Evolutionary conservation across 495 filamentous ascomycete species (phyloP), one percentile per base, ranked within the genome.

Genomic region (Apiosordaria backusii): DNA sequence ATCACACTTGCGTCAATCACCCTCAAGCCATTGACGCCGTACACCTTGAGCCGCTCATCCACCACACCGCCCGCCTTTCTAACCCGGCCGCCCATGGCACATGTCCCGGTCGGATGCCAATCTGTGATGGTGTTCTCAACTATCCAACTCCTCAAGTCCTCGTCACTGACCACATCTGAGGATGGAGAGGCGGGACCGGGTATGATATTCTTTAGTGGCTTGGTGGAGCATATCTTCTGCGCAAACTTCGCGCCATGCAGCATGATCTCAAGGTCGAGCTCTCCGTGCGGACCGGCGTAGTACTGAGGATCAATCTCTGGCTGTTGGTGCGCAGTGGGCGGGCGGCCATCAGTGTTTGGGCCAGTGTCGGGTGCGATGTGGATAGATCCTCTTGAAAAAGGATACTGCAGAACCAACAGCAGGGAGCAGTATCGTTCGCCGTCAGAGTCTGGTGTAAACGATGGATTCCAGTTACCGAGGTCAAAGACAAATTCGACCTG

Each of bases 1-100:
- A 87, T 78, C 4, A 87, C 71, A 62, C 81, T 83, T 0, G 85
- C 82, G 74, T 87, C 85, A 0, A 78, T 80, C 18, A 86, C 82
- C 0, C 84, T 73, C 60, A 86, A 67, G 2, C 78, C 75, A 62
- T 79, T 70, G 2, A 84, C 80, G 0, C 84, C 84, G 65, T 84
- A 82, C 5, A 87, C 84, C 21, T 74, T 75, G 60, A 87, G 71
- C 25, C 77, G 66, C 7, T 74, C 70, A 71, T 85, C 82, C 0
- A 87, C 81, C 4, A 87, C 85, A 0, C 82, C 84, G 0, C 66
- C 73, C 1, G 74, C 53, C 0, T 35, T 61, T 9, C 74, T 72
- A 10, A 70, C 68, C 0, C 50, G 45, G 0, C 79, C 80, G 13
- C 82, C 80, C 84, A 87, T 85, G 0, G 83, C 78, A 63, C 82